Base-by-base conservation (phyloP, 768 basidiomycete genomes). In the Suillus subaureus region DNA sequence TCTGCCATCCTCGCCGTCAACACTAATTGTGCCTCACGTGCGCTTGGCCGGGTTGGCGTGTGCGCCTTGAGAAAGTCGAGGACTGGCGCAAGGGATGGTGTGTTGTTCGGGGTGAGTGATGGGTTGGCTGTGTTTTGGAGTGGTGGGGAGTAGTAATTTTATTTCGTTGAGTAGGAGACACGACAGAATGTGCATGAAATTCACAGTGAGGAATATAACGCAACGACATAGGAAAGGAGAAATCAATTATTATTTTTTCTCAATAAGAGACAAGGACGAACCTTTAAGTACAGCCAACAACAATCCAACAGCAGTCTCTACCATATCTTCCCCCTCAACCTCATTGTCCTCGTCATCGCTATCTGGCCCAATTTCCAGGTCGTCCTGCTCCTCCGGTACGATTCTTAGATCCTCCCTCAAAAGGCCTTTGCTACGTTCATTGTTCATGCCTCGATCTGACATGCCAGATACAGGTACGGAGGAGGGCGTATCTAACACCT, bases 231-330 rank as follows among this genome's bases (percentile, higher is more conserved):
- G 6, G 42, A 42, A 40, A 26, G 16, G 15, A 9, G 16, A 28
- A 21, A n/a, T 42, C 26, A 60, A 3, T 28, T 28, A 11, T 31
- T 31, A 26, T 28, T 31, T 26, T 39, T 43, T 47, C 39, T 26
- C 33, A 31, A 45, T 16, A 18, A 23, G 9, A 28, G 7, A 51
- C 37, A 62, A 35, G 15, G 8, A 61, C 76, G 66, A 67, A 94
- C 96, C 92, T 87, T 97, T 95, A 35, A 98, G 82, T 42, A 94
- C 84, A 1, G 96, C 89, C 4, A 99, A 83, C 31, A 99, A 78
- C 0, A 97, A 77, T 65, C 90, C 92, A 26, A 97, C 75, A 1
- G 93, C 87, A 0, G 94, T 97, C 66, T 88, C 85, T 0, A 84
- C 80, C 81, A 97, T 85, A 63, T 91, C 90, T 39, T 88, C 82